phyloP scores from a whole-genome alignment of 148 eudicot genomes.

The Rhododendron mucronatum region DNA sequence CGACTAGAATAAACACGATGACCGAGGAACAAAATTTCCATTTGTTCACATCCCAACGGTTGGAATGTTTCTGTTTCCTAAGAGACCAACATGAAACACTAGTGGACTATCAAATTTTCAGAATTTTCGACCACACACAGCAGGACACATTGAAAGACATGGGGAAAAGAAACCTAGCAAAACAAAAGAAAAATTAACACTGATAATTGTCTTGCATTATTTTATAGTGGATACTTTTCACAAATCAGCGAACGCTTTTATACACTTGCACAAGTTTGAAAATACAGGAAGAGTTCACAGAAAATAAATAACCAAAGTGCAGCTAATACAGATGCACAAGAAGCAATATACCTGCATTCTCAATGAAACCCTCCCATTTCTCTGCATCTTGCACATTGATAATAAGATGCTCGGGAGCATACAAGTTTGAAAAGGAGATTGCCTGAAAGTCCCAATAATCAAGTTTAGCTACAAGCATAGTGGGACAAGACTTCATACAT shows the following conservation, averaged over 20 bases:
- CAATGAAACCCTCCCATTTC: conserved; percentile 89
- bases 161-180: no score
- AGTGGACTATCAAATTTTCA: background rate
- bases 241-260: background rate
- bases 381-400: conserved; percentile 93
- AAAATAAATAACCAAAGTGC: background rate
- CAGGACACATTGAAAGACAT: no score
- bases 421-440: conserved; percentile 78
- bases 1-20: background rate
- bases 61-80: background rate
- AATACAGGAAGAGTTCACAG: background rate
- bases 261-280: background rate
- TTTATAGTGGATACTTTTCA: no score
- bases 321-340: background rate
- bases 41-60: background rate
- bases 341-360: conserved; percentile 79
- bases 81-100: background rate
- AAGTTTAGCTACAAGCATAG: conserved; percentile 3
- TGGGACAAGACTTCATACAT: background rate
- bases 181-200: no score
- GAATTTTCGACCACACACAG: background rate
- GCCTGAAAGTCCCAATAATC: conserved; percentile 48
- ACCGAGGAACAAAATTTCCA: background rate
- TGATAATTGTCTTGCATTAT: no score
- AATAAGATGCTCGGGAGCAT: conserved; percentile 98